Conservation (phyloP, 495 filamentous ascomycete genomes). For the Lindgomyces ingoldianus region DNA sequence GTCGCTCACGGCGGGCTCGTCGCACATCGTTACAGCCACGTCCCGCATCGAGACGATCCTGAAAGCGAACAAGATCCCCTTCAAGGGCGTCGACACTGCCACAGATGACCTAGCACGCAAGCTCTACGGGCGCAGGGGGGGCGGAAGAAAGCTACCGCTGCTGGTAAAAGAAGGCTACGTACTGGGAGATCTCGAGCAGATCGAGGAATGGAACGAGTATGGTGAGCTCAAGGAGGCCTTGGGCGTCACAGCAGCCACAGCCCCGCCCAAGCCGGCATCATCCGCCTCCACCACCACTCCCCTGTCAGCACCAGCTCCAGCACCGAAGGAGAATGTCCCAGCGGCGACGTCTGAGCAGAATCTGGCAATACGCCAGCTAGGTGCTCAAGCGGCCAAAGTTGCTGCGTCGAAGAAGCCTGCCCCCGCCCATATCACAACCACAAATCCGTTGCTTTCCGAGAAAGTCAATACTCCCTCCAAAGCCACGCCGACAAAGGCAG, state of each 20-base stretch:
- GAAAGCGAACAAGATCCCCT: slow-evolving; percentile 89
- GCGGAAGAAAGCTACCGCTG: slow-evolving; percentile 79
- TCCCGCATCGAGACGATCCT: slow-evolving; percentile 94
- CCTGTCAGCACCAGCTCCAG: slow-evolving; percentile 7
- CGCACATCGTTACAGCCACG: slow-evolving; percentile 96
- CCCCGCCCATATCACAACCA: slow-evolving; percentile 29
- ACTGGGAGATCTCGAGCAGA: slow-evolving; percentile 83
- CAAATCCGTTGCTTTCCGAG: slow-evolving; percentile 32
- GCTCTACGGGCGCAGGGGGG: slow-evolving; percentile 82
- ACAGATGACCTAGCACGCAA: slow-evolving; percentile 88
- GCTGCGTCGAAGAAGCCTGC: slow-evolving; percentile 31
- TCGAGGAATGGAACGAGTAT: slow-evolving; percentile 99
- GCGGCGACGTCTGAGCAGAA: slow-evolving; percentile 21
- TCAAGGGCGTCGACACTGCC: slow-evolving; percentile 87
- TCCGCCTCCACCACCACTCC: too few relatives aligned
- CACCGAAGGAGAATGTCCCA: slow-evolving; percentile 24
- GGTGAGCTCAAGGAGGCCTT: slow-evolving; percentile 83
- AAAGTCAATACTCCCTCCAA: slow-evolving; percentile 28
- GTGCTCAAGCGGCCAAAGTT: slow-evolving; percentile 34
- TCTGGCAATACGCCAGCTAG: slow-evolving; percentile 32
- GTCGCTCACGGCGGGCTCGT: slow-evolving; percentile 90
- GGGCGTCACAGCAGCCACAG: slow-evolving; percentile 52
- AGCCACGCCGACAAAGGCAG: slow-evolving; percentile 20
- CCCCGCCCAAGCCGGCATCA: slow-evolving; percentile 22
- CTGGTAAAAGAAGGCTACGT: slow-evolving; percentile 86